A percentile compares a stretch with the other conserved stretches of the same genome.
Evolutionary conservation across 176 grass and related monocot genomes (phyloP).

Genomic region (Aegilops longissima): DNA sequence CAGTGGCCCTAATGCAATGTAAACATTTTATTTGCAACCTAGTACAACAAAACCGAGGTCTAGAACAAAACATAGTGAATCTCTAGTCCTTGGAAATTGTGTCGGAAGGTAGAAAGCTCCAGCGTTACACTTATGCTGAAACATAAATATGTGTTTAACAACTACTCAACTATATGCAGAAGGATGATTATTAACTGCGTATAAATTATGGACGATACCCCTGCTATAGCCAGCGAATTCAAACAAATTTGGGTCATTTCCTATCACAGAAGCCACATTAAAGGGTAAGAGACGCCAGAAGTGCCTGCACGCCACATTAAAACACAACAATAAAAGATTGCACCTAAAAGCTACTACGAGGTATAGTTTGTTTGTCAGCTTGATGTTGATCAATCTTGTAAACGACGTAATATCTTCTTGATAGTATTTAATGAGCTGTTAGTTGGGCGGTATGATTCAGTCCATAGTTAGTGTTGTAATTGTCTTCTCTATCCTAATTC

Average conservation of each 20-base stretch:
- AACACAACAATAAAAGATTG: not conserved
- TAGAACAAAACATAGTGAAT: not conserved
- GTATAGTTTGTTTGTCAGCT: too few relatives aligned
- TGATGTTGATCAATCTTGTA: too few relatives aligned
- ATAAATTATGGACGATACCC: conserved; percentile 1
- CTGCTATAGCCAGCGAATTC: not conserved
- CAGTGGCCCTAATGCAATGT: not conserved
- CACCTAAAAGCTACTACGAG: not conserved
- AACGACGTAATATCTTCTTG: too few relatives aligned
- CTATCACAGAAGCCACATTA: not conserved
- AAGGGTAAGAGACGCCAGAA: not conserved
- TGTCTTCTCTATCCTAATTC: not conserved
- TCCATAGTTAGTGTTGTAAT: not conserved
- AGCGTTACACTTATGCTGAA: not conserved
- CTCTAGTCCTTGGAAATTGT: not conserved
- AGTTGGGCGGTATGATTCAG: not conserved
- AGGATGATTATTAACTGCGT: not conserved
- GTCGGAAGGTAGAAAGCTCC: not conserved
- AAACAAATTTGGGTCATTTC: not conserved
- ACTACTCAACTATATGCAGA: not conserved
- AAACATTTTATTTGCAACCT: not conserved
- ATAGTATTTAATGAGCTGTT: not conserved
- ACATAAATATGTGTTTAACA: not conserved
- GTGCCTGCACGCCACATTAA: not conserved
- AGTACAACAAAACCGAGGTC: not conserved